These are phyloP conservation scores for Suhomyces maxii DNA, from an alignment of 1,139 yeast species.

Conservation along the genomic window DNA sequence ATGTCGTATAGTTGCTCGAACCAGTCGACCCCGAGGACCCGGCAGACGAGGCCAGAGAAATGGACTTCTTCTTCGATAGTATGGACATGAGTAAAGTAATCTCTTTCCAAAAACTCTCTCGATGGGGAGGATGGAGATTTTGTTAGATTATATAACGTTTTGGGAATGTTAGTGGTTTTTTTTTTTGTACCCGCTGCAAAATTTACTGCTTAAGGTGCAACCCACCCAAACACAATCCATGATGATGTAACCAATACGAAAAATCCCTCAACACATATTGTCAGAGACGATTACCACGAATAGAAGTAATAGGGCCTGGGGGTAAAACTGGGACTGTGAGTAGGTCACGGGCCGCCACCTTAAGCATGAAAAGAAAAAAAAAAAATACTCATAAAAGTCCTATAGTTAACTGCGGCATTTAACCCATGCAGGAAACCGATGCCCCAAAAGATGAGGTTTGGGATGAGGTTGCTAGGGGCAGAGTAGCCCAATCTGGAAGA, in stretches of 20 bases:
- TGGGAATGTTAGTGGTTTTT: background rate
- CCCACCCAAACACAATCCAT: background rate
- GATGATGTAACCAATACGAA: slow-evolving; percentile 14
- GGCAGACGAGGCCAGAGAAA: slow-evolving; percentile 12
- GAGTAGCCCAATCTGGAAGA: background rate
- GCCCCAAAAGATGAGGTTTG: background rate
- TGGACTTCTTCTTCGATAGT: slow-evolving; percentile 13
- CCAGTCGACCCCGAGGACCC: slow-evolving; percentile 6
- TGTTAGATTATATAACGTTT: slow-evolving; percentile 1
- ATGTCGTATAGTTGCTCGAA: slow-evolving; percentile 11
- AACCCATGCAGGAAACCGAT: background rate
- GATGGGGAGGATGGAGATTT: background rate
- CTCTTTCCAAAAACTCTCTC: background rate
- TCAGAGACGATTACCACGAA: slow-evolving; percentile 4
- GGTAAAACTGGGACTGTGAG: slow-evolving; percentile 1
- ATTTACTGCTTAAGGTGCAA: slow-evolving; percentile 2
- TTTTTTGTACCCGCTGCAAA: background rate
- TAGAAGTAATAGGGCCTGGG: slow-evolving; percentile 1
- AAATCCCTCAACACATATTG: slow-evolving; percentile 11
- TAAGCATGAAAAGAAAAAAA: background rate
- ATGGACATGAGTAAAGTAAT: slow-evolving; percentile 10
- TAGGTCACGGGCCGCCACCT: background rate
- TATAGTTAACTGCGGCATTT: background rate
- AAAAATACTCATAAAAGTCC: too few relatives aligned
- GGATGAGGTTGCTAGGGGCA: background rate